A percentile compares a stretch with the other conserved stretches of the same genome.
These are phyloP conservation scores for Alloteropsis semialata DNA, from an alignment of 176 grass and related monocot species.

Conservation along the genomic window DNA sequence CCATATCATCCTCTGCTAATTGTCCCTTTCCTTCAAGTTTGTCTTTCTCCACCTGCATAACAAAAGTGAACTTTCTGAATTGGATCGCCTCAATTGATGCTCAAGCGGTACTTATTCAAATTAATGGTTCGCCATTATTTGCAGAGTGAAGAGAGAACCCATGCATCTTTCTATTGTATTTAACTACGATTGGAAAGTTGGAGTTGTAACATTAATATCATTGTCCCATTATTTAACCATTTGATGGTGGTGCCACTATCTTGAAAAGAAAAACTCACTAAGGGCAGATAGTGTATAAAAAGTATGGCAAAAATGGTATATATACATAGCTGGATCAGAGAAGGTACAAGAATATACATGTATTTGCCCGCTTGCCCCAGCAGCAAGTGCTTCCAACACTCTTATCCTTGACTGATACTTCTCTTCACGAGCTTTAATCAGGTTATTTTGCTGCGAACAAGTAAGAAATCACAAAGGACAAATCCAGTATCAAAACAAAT, in stretches of 20 bases:
- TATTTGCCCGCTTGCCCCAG: slow-evolving; percentile 33
- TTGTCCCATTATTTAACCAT: neutral
- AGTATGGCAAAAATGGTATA: neutral
- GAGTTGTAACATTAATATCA: neutral
- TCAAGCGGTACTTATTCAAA: neutral
- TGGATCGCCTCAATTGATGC: neutral
- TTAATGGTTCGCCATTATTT: slow-evolving; percentile 1
- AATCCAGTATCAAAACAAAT: slow-evolving; percentile 3
- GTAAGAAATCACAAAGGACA: slow-evolving; percentile 38
- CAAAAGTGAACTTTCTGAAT: slow-evolving; percentile 22
- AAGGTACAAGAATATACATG: slow-evolving; percentile 50
- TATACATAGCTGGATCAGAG: neutral
- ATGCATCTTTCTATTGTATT: slow-evolving; percentile 1
- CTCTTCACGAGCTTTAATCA: slow-evolving; percentile 72
- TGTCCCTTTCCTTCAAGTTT: slow-evolving; percentile 21
- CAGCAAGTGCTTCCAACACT: slow-evolving; percentile 58
- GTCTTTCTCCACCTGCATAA: slow-evolving; percentile 41
- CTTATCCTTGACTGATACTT: slow-evolving; percentile 75
- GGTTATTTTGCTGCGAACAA: slow-evolving; percentile 69
- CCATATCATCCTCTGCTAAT: slow-evolving; percentile 30
- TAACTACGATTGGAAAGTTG: slow-evolving; percentile 1
- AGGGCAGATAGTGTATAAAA: neutral
- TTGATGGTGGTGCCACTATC: neutral
- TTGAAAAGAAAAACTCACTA: neutral
- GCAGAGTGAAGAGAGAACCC: neutral